Evolutionary conservation across 345 rosid genomes (phyloP).

Genomic region (Mangifera indica): DNA sequence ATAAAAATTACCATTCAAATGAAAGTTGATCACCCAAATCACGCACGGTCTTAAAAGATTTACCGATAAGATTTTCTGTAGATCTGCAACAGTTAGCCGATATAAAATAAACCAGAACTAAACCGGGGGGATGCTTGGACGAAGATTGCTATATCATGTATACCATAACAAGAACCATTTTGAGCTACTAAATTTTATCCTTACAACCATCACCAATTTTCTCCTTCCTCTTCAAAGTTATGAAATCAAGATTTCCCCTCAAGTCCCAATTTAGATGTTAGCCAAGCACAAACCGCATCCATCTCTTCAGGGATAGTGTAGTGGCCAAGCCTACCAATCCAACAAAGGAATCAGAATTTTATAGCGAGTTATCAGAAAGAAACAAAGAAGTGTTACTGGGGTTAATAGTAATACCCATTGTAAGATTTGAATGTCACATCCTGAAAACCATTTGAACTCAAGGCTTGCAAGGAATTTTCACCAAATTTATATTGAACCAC

Average conservation of each 20-base stretch:
- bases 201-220: constrained; percentile 8
- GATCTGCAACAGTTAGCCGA: background rate
- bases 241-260: constrained; percentile 31
- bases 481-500: constrained; percentile 87
- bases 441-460: constrained; percentile 64
- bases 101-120: constrained; percentile 8
- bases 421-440: constrained; percentile 71
- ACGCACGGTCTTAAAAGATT: constrained; percentile 8
- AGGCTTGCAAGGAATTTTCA: constrained; percentile 68
- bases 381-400: background rate
- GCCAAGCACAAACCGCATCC: constrained; percentile 79
- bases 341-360: constrained; percentile 7
- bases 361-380: background rate
- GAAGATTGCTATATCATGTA: constrained; percentile 7
- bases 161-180: constrained; percentile 20
- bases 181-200: constrained; percentile 15
- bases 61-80: background rate
- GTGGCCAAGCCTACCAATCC: constrained; percentile 70
- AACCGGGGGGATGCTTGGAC: background rate
- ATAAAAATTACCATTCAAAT: constrained; percentile 3
- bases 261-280: constrained; percentile 63
- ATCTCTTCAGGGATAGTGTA: constrained; percentile 86
- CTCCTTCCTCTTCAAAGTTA: constrained; percentile 2
- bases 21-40: constrained; percentile 2
- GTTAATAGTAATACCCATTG: constrained; percentile 55